Evolutionary conservation across 768 basidiomycete genomes (phyloP).

Genomic region (Pleurotus sapidus): DNA sequence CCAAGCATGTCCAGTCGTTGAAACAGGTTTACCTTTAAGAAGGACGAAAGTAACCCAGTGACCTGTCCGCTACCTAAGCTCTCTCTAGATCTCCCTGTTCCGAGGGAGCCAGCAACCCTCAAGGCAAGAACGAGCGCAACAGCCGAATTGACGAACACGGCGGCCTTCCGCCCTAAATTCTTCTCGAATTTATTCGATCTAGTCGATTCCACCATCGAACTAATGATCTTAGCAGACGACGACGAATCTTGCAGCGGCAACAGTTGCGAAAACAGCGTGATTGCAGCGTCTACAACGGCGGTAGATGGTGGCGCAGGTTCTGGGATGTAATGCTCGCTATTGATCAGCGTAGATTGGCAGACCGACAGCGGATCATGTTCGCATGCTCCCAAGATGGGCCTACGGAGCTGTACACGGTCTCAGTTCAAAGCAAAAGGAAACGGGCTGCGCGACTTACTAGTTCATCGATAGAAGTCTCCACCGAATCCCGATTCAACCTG

Average conservation of each 20-base stretch:
- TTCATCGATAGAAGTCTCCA: constrained; percentile 77
- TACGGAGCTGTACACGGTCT: neutral
- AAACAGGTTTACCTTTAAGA: constrained; percentile 64
- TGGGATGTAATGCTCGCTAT: constrained; percentile 41
- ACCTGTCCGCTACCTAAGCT: constrained; percentile 66
- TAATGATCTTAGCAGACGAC: constrained; percentile 38
- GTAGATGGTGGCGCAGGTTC: constrained; percentile 78
- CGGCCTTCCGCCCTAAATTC: constrained; percentile 71
- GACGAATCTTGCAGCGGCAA: constrained; percentile 74
- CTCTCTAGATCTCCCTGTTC: constrained; percentile 39
- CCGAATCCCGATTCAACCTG: constrained; percentile 68
- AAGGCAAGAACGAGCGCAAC: constrained; percentile 73
- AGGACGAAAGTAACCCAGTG: constrained; percentile 56
- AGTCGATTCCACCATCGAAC: constrained; percentile 44
- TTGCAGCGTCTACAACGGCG: constrained; percentile 82
- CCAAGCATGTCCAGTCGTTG: neutral
- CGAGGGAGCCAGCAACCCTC: neutral
- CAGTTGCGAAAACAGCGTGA: constrained; percentile 81
- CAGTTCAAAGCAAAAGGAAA: neutral
- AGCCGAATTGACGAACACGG: constrained; percentile 77
- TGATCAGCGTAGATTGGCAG: constrained; percentile 47
- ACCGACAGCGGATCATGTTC: constrained; percentile 84
- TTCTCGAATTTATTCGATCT: constrained; percentile 25
- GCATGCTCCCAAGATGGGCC: constrained; percentile 50
- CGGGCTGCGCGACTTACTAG: constrained; percentile 47